These are phyloP conservation scores for Coelastrella sp. DNA, from an alignment of 139 green algal genomes.

Conservation along the genomic window DNA sequence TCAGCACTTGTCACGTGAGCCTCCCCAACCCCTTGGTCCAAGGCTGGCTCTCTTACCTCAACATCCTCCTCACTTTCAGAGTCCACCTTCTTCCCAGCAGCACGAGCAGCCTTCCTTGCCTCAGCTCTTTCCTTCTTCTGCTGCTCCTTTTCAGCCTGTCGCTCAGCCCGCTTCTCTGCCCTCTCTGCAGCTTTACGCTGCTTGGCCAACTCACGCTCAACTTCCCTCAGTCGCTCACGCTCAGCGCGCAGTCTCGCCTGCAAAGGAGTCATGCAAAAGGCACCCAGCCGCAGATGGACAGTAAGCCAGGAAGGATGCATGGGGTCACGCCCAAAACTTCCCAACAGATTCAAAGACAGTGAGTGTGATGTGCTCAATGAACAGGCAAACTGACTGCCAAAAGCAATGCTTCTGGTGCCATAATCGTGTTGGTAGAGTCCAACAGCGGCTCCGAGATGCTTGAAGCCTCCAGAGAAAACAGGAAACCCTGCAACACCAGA, in stretches of 20 bases:
- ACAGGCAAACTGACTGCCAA: too few species aligned
- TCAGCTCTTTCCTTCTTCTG: neutral
- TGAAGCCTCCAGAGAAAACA: too few species aligned
- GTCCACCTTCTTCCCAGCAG: neutral
- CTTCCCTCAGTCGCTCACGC: neutral
- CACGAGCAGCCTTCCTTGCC: neutral
- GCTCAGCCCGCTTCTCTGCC: neutral
- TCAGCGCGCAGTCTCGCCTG: neutral
- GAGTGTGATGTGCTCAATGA: neutral
- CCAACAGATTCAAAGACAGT: too few species aligned
- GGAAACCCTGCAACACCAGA: too few species aligned
- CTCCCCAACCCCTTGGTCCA: neutral
- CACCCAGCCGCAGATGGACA: neutral
- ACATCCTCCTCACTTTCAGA: neutral
- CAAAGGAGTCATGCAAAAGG: neutral
- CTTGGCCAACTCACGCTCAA: neutral
- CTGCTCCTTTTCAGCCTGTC: neutral
- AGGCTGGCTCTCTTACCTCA: neutral
- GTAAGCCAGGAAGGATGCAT: too few species aligned
- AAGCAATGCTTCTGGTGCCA: too few species aligned
- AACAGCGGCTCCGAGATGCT: too few species aligned
- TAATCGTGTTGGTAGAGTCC: too few species aligned
- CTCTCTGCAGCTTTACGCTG: neutral
- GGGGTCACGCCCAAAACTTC: too few species aligned
- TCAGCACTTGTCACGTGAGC: neutral